Evolutionary conservation across 2,329 filamentous ascomycete genomes (phyloP), one percentile per base, ranked within the genome.

Genomic region (Torrubiellomyces zombiae): DNA sequence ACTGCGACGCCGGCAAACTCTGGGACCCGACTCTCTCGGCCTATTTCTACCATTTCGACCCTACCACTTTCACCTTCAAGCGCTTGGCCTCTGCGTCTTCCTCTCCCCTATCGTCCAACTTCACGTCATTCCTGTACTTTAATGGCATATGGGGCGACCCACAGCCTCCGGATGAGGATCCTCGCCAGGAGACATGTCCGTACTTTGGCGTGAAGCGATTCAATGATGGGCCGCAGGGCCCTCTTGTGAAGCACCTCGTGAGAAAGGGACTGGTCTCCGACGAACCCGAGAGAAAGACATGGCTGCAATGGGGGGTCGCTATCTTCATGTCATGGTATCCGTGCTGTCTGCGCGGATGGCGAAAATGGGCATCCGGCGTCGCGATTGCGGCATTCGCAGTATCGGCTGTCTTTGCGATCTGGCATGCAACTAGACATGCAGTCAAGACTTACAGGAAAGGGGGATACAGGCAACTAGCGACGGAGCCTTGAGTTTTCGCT

Each of bases 21-120:
- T 48, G 43, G 44, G 42, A 47, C 18, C 43, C 44, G 1, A 26
- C 45, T 7, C 31, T 35, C 13, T 45, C 42, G 2, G 43, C 44
- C 16, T 43, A 44, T 30, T 43, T 46, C 23, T 45, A 45, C 20
- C 33, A 28, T 20, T 36, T 42, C 29, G 25, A 44, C 14, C 26
- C 42, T 11, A 7, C 28, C 6, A 35, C 27, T 9, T 36, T 30
- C 16, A 24, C 17, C 0, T 15, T 46, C 5, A 38, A 33, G 1
- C 31, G 31, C 1, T 23, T 45, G 1, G 26, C 24, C 8, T 8
- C 20, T 4, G 12, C 26, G 1, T 2, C 28, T 0, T 5, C 26
- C 4, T 13, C 32, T 11, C 13, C 17, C 3, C 10, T 18, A 7
- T 17, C 20, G 11, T 28, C 30, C 7, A 44, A 43, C 18, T 27